phyloP scores from a whole-genome alignment of 164 flowering plant species.

The Vitis amurensis region DNA sequence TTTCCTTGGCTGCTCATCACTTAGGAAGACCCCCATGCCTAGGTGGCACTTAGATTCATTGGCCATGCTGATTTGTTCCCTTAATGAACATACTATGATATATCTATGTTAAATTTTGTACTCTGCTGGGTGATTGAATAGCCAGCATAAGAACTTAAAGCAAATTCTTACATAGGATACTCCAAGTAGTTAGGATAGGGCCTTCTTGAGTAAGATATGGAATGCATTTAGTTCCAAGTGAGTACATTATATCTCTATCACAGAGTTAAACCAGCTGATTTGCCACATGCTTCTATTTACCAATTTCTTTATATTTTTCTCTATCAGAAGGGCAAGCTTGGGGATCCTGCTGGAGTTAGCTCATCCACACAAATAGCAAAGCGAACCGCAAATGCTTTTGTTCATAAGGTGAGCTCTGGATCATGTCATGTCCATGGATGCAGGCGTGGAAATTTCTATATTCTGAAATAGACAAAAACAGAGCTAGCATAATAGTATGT shows the following conservation, averaged over 20 bases:
- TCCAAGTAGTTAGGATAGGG: too few relatives aligned
- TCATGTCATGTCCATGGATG: conserved; percentile 1
- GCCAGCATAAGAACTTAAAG: too few relatives aligned
- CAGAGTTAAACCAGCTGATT: conserved; percentile 1
- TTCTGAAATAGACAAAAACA: neutral
- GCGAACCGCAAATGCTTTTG: conserved; percentile 47
- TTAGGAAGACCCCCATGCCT: too few relatives aligned
- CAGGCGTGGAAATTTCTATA: neutral
- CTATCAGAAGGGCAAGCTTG: conserved; percentile 32
- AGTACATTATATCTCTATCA: neutral
- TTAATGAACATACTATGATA: too few relatives aligned
- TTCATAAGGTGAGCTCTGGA: conserved; percentile 46
- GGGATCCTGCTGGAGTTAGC: conserved; percentile 19
- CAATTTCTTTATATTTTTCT: neutral
- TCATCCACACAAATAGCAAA: conserved; percentile 20
- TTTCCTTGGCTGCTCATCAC: too few relatives aligned
- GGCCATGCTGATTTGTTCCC: too few relatives aligned
- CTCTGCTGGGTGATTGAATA: too few relatives aligned
- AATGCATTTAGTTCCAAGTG: neutral
- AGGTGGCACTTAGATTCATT: too few relatives aligned
- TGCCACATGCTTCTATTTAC: neutral
- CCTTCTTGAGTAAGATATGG: neutral
- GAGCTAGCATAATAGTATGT: neutral
- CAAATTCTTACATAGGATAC: too few relatives aligned
- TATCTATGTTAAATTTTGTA: too few relatives aligned